Percentiles rank a stretch among this genome's conserved stretches.
Evolutionary conservation across 495 filamentous ascomycete genomes (phyloP).

Genomic region (Gamarada debralockiae): DNA sequence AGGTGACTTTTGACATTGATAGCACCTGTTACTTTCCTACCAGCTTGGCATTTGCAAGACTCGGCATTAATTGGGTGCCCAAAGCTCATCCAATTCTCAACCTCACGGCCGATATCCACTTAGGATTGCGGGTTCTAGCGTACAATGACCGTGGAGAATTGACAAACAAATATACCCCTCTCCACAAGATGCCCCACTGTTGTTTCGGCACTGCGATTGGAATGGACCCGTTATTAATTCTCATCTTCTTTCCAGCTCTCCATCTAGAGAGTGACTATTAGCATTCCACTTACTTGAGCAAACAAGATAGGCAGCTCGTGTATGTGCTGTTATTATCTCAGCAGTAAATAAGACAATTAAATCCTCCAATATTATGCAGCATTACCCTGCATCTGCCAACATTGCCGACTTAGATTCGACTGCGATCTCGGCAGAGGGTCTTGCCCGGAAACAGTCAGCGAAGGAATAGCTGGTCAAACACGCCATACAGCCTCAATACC

Average conservation of each 20-base stretch:
- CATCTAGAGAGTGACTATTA: background rate
- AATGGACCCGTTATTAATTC: background rate
- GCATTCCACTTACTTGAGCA: background rate
- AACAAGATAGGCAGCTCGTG: background rate
- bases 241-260: background rate
- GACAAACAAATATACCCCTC: background rate
- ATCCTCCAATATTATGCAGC: background rate
- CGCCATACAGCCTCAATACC: background rate
- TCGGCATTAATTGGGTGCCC: background rate
- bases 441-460: background rate
- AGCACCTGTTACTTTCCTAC: background rate
- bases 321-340: background rate
- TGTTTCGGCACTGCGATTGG: background rate
- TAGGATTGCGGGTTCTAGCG: background rate
- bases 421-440: background rate
- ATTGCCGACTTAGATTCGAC: background rate
- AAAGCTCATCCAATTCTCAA: background rate
- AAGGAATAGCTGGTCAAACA: background rate
- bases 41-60: background rate
- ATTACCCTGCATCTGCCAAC: background rate
- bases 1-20: slow-evolving; percentile 1
- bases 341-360: background rate
- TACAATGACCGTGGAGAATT: background rate
- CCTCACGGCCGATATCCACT: background rate
- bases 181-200: background rate